Percentiles rank a stretch among this genome's conserved stretches.
phyloP scores from a whole-genome alignment of 192 early-diverging fungal species.

The Podila horticola region DNA sequence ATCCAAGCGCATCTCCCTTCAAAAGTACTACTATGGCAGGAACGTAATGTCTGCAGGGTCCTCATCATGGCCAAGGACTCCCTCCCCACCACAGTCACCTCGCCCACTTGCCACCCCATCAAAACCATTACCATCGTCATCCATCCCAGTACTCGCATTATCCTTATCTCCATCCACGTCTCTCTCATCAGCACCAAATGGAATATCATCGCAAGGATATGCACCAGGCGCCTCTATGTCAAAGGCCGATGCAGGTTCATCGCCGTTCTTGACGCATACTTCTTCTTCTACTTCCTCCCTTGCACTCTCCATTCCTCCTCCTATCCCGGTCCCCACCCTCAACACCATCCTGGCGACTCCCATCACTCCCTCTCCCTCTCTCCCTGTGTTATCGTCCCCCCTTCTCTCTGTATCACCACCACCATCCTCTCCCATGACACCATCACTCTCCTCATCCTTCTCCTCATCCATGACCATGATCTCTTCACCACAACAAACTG shows the following conservation, averaged over 20 bases:
- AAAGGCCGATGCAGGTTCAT: not conserved
- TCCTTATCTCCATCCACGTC: constrained; percentile 14
- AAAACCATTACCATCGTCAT: not conserved
- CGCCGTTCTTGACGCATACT: not conserved
- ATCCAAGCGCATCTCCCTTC: constrained; percentile 42
- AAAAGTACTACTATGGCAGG: constrained; percentile 50
- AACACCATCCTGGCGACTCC: constrained; percentile 38
- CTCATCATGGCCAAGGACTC: constrained; percentile 25
- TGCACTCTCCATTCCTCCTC: not conserved
- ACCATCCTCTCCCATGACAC: not conserved
- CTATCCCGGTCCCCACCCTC: constrained; percentile 21
- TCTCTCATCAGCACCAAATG: constrained; percentile 21
- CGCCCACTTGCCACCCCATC: constrained; percentile 6
- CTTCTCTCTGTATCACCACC: not conserved
- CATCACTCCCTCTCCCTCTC: constrained; percentile 15
- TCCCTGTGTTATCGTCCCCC: constrained; percentile 8
- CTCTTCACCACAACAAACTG: constrained; percentile 19
- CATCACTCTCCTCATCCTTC: constrained; percentile 8
- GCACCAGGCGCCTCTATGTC: not conserved
- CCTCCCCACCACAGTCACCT: constrained; percentile 17
- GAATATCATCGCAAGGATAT: constrained; percentile 21
- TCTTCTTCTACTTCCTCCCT: not conserved
- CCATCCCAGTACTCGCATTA: constrained; percentile 7
- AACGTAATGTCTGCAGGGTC: constrained; percentile 28
- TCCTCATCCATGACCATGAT: not conserved